Percentiles rank a stretch among this genome's conserved stretches.
Conservation (phyloP, 345 rosid genomes). For the Sonneratia alba region DNA sequence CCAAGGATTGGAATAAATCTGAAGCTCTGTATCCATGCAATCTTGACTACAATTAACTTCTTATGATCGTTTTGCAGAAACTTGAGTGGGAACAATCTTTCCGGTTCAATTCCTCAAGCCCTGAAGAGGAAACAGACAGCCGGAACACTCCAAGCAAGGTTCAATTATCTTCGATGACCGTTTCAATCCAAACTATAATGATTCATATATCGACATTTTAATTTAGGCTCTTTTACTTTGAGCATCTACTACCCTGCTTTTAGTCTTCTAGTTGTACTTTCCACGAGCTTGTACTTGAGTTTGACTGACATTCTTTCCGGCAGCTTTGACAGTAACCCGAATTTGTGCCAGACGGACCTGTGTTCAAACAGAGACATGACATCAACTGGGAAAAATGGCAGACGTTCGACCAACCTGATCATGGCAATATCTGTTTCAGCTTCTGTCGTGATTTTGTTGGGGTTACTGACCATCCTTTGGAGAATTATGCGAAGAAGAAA, state of each 20-base stretch:
- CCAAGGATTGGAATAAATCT: not conserved
- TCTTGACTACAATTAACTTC: not conserved
- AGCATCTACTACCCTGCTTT: too few species aligned
- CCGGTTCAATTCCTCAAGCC: not conserved
- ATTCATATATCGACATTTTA: too few species aligned
- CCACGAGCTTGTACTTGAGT: not conserved
- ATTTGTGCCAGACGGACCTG: slow-evolving; percentile 5
- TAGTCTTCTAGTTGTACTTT: too few species aligned
- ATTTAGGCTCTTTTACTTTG: too few species aligned
- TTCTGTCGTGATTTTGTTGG: slow-evolving; percentile 13
- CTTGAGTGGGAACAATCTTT: slow-evolving; percentile 29
- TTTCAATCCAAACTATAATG: too few species aligned
- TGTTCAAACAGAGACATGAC: not conserved
- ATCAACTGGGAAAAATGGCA: slow-evolving; percentile 18
- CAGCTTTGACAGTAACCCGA: slow-evolving; percentile 40
- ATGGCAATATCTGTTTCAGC: slow-evolving; percentile 18
- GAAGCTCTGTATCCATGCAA: not conserved
- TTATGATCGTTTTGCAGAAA: slow-evolving; percentile 16
- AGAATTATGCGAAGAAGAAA: slow-evolving; percentile 14
- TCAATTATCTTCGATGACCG: not conserved
- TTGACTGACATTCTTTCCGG: not conserved
- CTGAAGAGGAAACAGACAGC: not conserved
- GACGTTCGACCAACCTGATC: slow-evolving; percentile 18
- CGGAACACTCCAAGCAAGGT: not conserved
- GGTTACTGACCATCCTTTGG: slow-evolving; percentile 16